Base-by-base conservation (phyloP, 2,329 filamentous ascomycete species). In the Claviceps fusiformis region DNA sequence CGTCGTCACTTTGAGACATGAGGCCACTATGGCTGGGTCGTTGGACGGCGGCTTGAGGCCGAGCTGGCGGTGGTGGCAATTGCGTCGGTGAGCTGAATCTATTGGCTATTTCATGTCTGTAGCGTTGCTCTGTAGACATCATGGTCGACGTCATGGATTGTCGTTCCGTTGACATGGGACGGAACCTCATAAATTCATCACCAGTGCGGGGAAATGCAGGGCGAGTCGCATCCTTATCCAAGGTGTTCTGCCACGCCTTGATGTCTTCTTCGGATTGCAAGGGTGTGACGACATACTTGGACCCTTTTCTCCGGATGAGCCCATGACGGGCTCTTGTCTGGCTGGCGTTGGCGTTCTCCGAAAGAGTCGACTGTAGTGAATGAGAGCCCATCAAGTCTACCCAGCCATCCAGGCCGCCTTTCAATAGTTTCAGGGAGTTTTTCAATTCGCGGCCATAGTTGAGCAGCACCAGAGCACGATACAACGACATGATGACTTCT, bases 361-460 rank as follows among this genome's bases (percentile, higher is more conserved):
- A 73, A 13, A 68, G 54, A 5, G 74, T 76, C 11, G 70, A 71
- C 56, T 75, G 71, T 9, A 83, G 72, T 1, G 86, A 83, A 54
- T 83, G 78, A 13, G 75, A 71, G 2, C 93, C 92, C 62, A 95
- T 76, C n/a, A 93, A 70, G 62, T 93, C 85, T 19, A 83, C 73
- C 93, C 93, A 98, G 5, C 89, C 87, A 61, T 91, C 82, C 11
- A 98, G 69, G 0, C 93, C 93, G 19, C 93, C 93, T 53, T 80
- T 74, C 1, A 98, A 73, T 37, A 98, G 75, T 55, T 89, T 87
- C 0, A 92, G 91, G 3, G 80, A 77, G 31, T 82, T 77, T 56
- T 82, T 85, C 37, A 95, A 71, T 10, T 85, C 85, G 61, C 86
- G 88, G 17, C 85, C 83, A 56, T 86, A 87, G 61, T 91, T 95